phyloP scores from a whole-genome alignment of 2,329 filamentous ascomycete species.

The Stagonosporopsis rhizophila region DNA sequence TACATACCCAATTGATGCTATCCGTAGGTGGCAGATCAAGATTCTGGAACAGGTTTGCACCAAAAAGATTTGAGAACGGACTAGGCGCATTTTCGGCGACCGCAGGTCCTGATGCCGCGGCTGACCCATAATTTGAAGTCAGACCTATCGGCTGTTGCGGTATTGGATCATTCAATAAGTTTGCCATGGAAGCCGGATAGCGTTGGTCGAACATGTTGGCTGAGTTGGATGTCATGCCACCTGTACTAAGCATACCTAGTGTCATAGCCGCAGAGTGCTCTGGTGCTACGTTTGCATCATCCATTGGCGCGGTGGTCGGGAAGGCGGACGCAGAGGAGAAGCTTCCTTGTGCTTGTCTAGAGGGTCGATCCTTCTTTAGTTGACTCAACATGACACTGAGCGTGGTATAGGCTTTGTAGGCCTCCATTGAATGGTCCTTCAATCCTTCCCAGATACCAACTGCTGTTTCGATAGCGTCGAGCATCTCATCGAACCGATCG shows the following conservation, averaged over 20 bases:
- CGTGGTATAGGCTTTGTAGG: constrained; percentile 82
- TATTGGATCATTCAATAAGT: constrained; percentile 46
- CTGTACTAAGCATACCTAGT: constrained; percentile 70
- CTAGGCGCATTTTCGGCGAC: constrained; percentile 55
- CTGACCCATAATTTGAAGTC: constrained; percentile 46
- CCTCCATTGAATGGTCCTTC: constrained; percentile 82
- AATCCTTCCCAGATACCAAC: constrained; percentile 81
- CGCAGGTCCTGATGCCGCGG: constrained; percentile 37
- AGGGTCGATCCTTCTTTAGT: constrained; percentile 63
- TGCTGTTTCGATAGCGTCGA: constrained; percentile 74
- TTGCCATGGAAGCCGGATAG: constrained; percentile 49
- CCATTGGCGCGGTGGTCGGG: constrained; percentile 43
- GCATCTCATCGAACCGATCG: constrained; percentile 72
- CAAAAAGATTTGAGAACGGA: constrained; percentile 64
- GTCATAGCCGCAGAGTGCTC: constrained; percentile 74
- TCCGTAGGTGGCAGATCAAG: constrained; percentile 58
- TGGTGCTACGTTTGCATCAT: constrained; percentile 65
- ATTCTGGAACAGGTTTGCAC: constrained; percentile 57
- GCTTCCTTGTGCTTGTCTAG: constrained; percentile 36
- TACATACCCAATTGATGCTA: constrained; percentile 69
- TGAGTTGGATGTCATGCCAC: constrained; percentile 62
- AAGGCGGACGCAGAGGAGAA: constrained; percentile 43
- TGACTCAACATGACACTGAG: constrained; percentile 87
- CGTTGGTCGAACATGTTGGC: constrained; percentile 51
- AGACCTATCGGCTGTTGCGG: constrained; percentile 40